phyloP scores from a whole-genome alignment of 2,329 filamentous ascomycete genomes.

The Pseudogymnoascus sp. region DNA sequence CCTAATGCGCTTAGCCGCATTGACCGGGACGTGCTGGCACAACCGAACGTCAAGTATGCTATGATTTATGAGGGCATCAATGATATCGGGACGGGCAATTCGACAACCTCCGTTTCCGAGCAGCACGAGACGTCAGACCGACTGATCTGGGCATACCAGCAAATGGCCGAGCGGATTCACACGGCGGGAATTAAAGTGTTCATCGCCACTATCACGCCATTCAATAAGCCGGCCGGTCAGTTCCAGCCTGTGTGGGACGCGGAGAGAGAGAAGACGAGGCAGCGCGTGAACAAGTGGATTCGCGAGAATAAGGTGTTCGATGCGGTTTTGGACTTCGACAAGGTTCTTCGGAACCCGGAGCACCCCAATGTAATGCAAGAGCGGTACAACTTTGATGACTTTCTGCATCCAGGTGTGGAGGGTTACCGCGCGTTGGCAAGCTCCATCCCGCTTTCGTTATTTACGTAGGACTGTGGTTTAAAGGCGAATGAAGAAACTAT shows the following conservation, averaged over 20 bases:
- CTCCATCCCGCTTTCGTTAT: constrained; percentile 43
- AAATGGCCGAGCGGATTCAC: constrained; percentile 47
- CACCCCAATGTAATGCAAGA: constrained; percentile 37
- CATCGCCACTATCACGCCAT: constrained; percentile 51
- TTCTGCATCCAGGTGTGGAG: constrained; percentile 47
- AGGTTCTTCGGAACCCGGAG: constrained; percentile 40
- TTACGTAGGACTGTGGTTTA: constrained; percentile 26
- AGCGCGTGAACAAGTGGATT: constrained; percentile 51
- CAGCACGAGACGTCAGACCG: constrained; percentile 39
- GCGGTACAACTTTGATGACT: constrained; percentile 48
- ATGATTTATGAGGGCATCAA: constrained; percentile 57
- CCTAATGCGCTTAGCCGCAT: constrained; percentile 48
- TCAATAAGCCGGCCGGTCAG: constrained; percentile 34
- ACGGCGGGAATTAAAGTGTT: constrained; percentile 45
- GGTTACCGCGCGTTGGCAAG: constrained; percentile 49
- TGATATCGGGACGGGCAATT: constrained; percentile 45
- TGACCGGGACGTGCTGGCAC: constrained; percentile 51
- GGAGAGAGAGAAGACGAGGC: constrained; percentile 43
- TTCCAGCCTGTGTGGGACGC: constrained; percentile 42
- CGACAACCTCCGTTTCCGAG: constrained; percentile 32
- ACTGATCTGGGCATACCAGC: constrained; percentile 45
- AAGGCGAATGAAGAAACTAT: neutral
- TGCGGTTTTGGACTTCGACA: constrained; percentile 53
- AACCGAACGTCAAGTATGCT: constrained; percentile 44
- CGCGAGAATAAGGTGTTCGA: constrained; percentile 46